These are phyloP conservation scores for Alternaria dauci DNA, from an alignment of 2,329 filamentous ascomycete species.

Conservation along the genomic window DNA sequence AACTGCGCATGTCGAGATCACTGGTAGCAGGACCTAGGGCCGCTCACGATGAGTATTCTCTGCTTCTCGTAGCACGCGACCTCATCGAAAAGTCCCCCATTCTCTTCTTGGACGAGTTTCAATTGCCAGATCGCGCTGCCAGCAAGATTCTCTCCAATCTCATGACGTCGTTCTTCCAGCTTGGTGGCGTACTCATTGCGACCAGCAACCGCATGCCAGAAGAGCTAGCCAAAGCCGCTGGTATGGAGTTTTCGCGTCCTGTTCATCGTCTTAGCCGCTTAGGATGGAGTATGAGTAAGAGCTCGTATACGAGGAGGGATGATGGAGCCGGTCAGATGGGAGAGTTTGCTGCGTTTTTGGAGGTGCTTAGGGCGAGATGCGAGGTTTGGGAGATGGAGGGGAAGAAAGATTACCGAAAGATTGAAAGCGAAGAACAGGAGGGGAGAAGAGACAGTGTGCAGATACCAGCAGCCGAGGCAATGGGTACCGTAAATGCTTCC, in stretches of 20 bases:
- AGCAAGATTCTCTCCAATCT: slow-evolving; percentile 82
- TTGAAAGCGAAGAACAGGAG: slow-evolving; percentile 40
- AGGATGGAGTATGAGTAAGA: slow-evolving; percentile 57
- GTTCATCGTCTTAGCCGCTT: slow-evolving; percentile 53
- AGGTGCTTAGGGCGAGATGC: slow-evolving; percentile 78
- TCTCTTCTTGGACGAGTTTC: slow-evolving; percentile 83
- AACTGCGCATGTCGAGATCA: slow-evolving; percentile 60
- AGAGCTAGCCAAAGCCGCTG: slow-evolving; percentile 77
- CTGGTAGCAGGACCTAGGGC: slow-evolving; percentile 20
- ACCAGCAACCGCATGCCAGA: slow-evolving; percentile 87
- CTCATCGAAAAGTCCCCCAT: slow-evolving; percentile 78
- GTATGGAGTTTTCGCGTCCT: slow-evolving; percentile 70
- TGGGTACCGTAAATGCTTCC: neutral
- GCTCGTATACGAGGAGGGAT: slow-evolving; percentile 55
- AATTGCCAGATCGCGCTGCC: slow-evolving; percentile 78
- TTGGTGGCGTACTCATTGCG: slow-evolving; percentile 80
- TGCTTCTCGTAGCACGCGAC: slow-evolving; percentile 78
- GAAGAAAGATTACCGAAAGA: slow-evolving; percentile 71
- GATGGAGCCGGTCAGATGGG: slow-evolving; percentile 60
- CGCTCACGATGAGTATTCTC: slow-evolving; percentile 67
- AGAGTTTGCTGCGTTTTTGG: slow-evolving; percentile 79
- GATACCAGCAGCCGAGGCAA: neutral
- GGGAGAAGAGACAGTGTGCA: slow-evolving; percentile 8
- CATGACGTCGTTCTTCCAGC: slow-evolving; percentile 81
- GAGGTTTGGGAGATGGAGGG: slow-evolving; percentile 88